Evolutionary conservation across 371 early-diverging fungal species (phyloP).

Genomic region (Mucor indicus): DNA sequence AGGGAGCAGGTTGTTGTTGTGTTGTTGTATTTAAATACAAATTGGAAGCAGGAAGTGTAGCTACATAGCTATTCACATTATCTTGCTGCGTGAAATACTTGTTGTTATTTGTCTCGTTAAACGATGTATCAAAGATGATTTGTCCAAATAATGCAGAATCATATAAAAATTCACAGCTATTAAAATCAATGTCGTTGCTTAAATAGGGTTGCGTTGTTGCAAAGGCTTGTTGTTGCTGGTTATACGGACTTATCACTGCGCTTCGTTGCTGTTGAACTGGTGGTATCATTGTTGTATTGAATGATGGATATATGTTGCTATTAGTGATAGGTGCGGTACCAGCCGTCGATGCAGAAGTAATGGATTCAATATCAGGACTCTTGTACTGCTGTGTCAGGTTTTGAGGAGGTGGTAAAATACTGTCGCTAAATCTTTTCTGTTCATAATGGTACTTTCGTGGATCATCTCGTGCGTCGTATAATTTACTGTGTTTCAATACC

Average conservation of each 20-base stretch:
- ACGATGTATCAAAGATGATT: conserved; percentile 40
- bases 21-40: too few relatives aligned
- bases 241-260: neutral
- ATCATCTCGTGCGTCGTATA: conserved; percentile 30
- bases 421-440: neutral
- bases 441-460: neutral
- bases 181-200: conserved; percentile 31
- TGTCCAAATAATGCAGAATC: conserved; percentile 47
- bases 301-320: neutral
- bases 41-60: too few relatives aligned
- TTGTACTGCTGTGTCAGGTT: neutral
- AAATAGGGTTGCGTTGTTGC: neutral
- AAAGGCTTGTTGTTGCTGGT: neutral
- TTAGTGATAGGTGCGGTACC: neutral
- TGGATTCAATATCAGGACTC: conserved; percentile 2
- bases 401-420: neutral
- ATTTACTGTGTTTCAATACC: conserved; percentile 31
- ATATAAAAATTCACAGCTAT: conserved; percentile 39
- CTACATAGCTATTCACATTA: too few relatives aligned
- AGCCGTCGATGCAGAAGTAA: neutral
- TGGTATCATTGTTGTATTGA: neutral
- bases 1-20: too few relatives aligned
- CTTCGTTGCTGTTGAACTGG: conserved; percentile 5
- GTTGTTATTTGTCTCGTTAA: too few relatives aligned
- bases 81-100: too few relatives aligned